These are phyloP conservation scores for Penicillium sp. DNA, from an alignment of 2,329 filamentous ascomycete species.

Conservation along the genomic window DNA sequence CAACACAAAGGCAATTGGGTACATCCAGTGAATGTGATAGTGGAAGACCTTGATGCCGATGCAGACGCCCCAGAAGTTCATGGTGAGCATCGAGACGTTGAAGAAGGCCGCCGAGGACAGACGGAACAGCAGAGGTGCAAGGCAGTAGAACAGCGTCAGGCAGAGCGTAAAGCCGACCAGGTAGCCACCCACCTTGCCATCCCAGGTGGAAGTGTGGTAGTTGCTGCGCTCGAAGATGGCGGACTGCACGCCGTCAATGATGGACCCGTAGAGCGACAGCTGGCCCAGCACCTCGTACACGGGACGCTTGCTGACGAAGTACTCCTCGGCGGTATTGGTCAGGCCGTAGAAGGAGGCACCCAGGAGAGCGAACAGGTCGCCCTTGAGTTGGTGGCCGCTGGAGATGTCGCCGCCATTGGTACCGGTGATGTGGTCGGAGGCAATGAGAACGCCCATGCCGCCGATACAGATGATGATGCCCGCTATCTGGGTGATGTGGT, in stretches of 20 bases:
- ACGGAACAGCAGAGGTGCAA: constrained; percentile 83
- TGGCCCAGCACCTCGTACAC: constrained; percentile 93
- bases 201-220: constrained; percentile 66
- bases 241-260: constrained; percentile 89
- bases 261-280: constrained; percentile 79
- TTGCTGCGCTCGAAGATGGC: constrained; percentile 83
- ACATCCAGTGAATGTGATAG: constrained; percentile 78
- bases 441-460: constrained; percentile 83
- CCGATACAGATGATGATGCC: constrained; percentile 90
- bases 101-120: constrained; percentile 92
- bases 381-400: constrained; percentile 72
- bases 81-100: constrained; percentile 90
- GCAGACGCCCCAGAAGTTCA: constrained; percentile 95
- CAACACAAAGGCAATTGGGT: constrained; percentile 90
- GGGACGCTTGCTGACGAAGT: constrained; percentile 80
- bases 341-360: constrained; percentile 90
- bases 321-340: constrained; percentile 90
- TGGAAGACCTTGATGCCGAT: constrained; percentile 87
- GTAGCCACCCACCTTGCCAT: constrained; percentile 71
- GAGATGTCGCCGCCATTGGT: constrained; percentile 62
- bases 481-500: constrained; percentile 78
- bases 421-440: constrained; percentile 78
- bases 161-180: constrained; percentile 85
- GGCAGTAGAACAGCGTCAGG: constrained; percentile 79
- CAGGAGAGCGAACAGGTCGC: constrained; percentile 85